A percentile compares a stretch with the other conserved stretches of the same genome.
Conservation (phyloP, 1,139 yeast species). For the Blastobotrys arbuscula region DNA sequence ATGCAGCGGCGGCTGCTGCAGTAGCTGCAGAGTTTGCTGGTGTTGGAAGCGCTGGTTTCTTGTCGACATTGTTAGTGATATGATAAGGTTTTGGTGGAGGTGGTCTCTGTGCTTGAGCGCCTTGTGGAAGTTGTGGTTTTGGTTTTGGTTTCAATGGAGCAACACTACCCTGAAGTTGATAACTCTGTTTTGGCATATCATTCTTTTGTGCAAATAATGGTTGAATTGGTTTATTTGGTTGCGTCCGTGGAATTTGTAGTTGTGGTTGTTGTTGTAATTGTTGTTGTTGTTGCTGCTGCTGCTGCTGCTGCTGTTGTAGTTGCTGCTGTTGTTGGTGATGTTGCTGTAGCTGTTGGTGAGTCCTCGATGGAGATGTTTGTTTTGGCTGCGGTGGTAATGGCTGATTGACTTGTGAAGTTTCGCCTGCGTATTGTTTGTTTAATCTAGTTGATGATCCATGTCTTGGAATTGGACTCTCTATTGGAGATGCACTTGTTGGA, state of each 20-base stretch:
- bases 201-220: slow-evolving; percentile 5
- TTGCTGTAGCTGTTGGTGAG: slow-evolving; percentile 8
- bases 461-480: slow-evolving; percentile 18
- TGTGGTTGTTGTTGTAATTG: slow-evolving; percentile 2
- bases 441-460: slow-evolving; percentile 19
- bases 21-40: slow-evolving; percentile 33
- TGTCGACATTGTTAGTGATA: slow-evolving; percentile 14
- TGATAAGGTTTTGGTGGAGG: background rate
- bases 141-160: slow-evolving; percentile 16
- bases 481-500: slow-evolving; percentile 12
- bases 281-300: background rate
- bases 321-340: too few species aligned
- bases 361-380: slow-evolving; percentile 4
- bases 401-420: slow-evolving; percentile 17
- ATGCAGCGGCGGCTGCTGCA: slow-evolving; percentile 31
- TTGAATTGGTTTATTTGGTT: slow-evolving; percentile 16
- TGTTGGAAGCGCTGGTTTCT: slow-evolving; percentile 22
- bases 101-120: slow-evolving; percentile 15
- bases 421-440: slow-evolving; percentile 19
- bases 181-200: slow-evolving; percentile 9
- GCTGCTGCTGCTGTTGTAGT: slow-evolving; percentile 6
- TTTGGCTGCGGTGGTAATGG: slow-evolving; percentile 19
- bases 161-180: slow-evolving; percentile 7
- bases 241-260: slow-evolving; percentile 11
- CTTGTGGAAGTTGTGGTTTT: slow-evolving; percentile 11